These are phyloP conservation scores for Starmerella riodocensis DNA, from an alignment of 805 yeast species.

Conservation along the genomic window DNA sequence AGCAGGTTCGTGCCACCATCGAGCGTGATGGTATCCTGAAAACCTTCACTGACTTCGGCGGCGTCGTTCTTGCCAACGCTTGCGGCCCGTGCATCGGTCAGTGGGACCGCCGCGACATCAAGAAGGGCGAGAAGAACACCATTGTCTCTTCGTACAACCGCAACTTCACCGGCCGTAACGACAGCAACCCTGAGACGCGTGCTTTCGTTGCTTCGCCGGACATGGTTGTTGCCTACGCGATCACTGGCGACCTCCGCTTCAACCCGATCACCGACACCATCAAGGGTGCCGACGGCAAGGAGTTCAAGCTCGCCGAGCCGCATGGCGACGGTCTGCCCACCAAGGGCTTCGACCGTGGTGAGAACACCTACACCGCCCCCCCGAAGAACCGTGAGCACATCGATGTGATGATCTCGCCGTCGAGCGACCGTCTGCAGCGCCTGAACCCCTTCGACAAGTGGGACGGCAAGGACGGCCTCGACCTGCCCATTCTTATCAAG, in stretches of 20 bases:
- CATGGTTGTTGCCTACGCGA: constrained; percentile 86
- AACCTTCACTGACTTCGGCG: constrained; percentile 84
- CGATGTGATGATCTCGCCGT: constrained; percentile 66
- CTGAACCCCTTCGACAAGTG: constrained; percentile 89
- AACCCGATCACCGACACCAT: constrained; percentile 89
- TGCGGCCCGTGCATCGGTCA: constrained; percentile 99
- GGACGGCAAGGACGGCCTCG: constrained; percentile 87
- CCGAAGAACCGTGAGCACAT: constrained; percentile 73
- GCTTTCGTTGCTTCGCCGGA: constrained; percentile 97
- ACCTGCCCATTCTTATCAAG: constrained; percentile 89
- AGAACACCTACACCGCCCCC: constrained; percentile 92
- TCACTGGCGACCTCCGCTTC: constrained; percentile 91
- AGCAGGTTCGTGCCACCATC: constrained; percentile 95
- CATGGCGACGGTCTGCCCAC: constrained; percentile 80
- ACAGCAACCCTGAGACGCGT: constrained; percentile 94
- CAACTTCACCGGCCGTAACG: constrained; percentile 95
- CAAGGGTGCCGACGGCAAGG: constrained; percentile 77
- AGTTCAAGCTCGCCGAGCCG: constrained; percentile 80
- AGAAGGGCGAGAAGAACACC: constrained; percentile 91
- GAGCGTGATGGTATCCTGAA: constrained; percentile 89
- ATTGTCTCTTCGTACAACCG: constrained; percentile 96
- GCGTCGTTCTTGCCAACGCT: constrained; percentile 89
- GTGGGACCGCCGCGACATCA: constrained; percentile 91
- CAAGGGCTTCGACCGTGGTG: constrained; percentile 84
- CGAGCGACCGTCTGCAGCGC: constrained; percentile 89